phyloP scores from a whole-genome alignment of 2,329 filamentous ascomycete species.

The Didymella keratinophila region DNA sequence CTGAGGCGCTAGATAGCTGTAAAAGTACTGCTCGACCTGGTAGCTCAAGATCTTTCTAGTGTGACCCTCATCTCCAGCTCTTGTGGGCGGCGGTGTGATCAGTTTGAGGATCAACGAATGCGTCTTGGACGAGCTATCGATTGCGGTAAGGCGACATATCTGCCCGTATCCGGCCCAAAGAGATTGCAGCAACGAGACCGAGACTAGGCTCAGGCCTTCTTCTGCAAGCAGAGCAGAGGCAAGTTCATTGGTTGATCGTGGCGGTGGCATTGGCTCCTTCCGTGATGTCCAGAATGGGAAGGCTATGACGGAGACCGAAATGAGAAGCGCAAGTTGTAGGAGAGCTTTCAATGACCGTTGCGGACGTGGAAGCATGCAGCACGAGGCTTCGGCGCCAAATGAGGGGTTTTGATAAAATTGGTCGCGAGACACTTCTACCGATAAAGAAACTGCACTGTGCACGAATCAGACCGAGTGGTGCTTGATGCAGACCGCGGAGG shows the following conservation, averaged over 20 bases:
- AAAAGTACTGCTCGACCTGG: constrained; percentile 72
- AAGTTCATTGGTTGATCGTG: constrained; percentile 28
- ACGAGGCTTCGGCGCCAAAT: neutral
- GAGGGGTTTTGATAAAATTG: neutral
- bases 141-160: constrained; percentile 63
- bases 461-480: neutral
- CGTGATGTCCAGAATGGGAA: neutral
- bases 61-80: constrained; percentile 65
- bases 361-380: constrained; percentile 14
- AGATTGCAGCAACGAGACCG: constrained; percentile 48
- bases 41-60: constrained; percentile 72
- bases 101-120: constrained; percentile 65
- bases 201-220: constrained; percentile 36
- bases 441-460: neutral
- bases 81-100: constrained; percentile 61
- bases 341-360: neutral
- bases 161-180: constrained; percentile 61
- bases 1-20: constrained; percentile 62
- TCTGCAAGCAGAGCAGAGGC: constrained; percentile 39
- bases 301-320: neutral
- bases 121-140: constrained; percentile 22
- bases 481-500: neutral
- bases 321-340: neutral
- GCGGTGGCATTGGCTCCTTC: constrained; percentile 50
- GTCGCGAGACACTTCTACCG: neutral